Base-by-base conservation (phyloP, 176 grass and related monocot species). In the Urochloa ruziziensis region DNA sequence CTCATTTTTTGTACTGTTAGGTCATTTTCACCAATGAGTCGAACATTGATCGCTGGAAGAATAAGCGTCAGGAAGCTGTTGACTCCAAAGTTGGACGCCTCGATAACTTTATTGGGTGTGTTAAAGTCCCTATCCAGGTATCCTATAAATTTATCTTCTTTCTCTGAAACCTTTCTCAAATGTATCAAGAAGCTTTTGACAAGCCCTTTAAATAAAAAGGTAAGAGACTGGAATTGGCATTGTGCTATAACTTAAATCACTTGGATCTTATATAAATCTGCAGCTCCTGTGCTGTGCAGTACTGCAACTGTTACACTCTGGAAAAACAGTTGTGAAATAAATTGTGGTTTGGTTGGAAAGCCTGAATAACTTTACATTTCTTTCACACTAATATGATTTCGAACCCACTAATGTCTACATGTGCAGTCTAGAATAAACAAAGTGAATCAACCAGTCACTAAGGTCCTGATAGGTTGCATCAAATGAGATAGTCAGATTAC, bases 11-110 rank as follows among this genome's bases (percentile, higher is more conserved):
- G 29, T 86, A 15, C 59, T 86, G 43, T 67, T 83, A 98, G 93
- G 96, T 95, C 81, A 98, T 98, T 46, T 98, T 95, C 82, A 98
- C 96, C 56, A 98, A 93, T 73, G 96, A 93, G 82, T 84, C 93
- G 62, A 93, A 98, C 57, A 98, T 98, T 78, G 91, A 98, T 34
- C 89, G 86, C 65, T 93, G 91, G 91, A 98, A 95, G 61, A 95
- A 98, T 75, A 98, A 93, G 77, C 83, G 93, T 63, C 96, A 93
- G 57, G 70, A 64, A 81, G 96, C 93, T 65, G 89, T 98, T 70
- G 87, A 98, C 75, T 98, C 96, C n/a, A 98, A 98, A 95, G 87
- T 95, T 86, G 93, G 93, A 16, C 84, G 93, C 18, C 91, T 98
- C 78, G 87, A 98, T 34, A 91, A 95, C 32, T 98, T 98, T 75